A percentile compares a stretch with the other conserved stretches of the same genome.
Conservation (phyloP, 2,329 filamentous ascomycete genomes). For the Myriangium duriaei region DNA sequence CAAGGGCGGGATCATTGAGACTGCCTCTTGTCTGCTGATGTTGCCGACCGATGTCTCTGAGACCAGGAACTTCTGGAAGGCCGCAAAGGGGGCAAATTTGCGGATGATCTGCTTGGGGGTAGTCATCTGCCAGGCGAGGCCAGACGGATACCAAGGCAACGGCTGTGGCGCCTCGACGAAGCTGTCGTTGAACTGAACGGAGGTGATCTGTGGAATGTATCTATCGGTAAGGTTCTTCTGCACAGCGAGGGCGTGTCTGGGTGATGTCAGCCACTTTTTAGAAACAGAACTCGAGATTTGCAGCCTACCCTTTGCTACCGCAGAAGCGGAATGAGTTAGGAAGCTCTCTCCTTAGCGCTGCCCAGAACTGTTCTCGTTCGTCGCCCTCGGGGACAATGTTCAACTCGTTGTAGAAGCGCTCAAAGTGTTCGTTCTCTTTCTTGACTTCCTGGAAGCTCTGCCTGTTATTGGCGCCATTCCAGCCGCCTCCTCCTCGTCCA, state of each 20-base stretch:
- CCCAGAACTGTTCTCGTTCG: slow-evolving; percentile 76
- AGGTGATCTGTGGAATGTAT: slow-evolving; percentile 82
- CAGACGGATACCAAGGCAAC: slow-evolving; percentile 86
- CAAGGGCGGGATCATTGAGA: slow-evolving; percentile 96
- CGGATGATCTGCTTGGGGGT: slow-evolving; percentile 93
- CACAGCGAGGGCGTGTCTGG: slow-evolving; percentile 78
- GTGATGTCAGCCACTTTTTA: slow-evolving; percentile 10
- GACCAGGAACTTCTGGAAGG: slow-evolving; percentile 95
- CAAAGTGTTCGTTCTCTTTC: slow-evolving; percentile 73
- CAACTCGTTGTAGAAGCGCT: slow-evolving; percentile 73
- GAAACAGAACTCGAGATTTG: background rate
- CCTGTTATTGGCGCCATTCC: slow-evolving; percentile 34
- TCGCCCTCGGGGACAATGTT: slow-evolving; percentile 58
- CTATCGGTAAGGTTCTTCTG: slow-evolving; percentile 75
- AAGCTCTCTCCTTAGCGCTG: slow-evolving; percentile 65
- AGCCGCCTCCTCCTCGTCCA: slow-evolving; percentile 29
- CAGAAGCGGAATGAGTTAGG: slow-evolving; percentile 98
- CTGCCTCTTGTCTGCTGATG: slow-evolving; percentile 92
- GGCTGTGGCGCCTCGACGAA: slow-evolving; percentile 69
- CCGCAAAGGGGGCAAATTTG: slow-evolving; percentile 84
- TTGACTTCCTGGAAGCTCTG: slow-evolving; percentile 48
- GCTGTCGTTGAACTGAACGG: slow-evolving; percentile 71
- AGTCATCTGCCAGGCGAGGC: slow-evolving; percentile 94
- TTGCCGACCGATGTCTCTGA: slow-evolving; percentile 96
- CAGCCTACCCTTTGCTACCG: slow-evolving; percentile 72